Evolutionary conservation across 2,329 filamentous ascomycete genomes (phyloP), one percentile per base, ranked within the genome.

Genomic region (Fusarium guadeloupense): DNA sequence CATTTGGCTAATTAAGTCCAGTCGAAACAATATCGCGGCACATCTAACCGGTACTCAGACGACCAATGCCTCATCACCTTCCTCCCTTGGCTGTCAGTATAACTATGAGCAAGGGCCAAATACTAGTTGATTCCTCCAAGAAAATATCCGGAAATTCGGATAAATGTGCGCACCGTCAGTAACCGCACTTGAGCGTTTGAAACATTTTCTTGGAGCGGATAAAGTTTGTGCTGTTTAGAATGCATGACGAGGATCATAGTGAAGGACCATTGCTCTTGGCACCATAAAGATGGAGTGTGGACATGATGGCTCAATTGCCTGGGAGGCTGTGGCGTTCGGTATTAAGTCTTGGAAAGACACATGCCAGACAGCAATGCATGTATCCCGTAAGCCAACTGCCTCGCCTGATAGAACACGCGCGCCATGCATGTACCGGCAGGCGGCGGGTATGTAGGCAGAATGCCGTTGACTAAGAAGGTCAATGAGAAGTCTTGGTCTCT

Each of bases 361-460:
- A 63, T 66, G 62, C 62, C 66, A 56, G 51, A 64, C 44, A 59
- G 34, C 45, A 54, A 43, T 34, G 48, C 53, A 26, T 54, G 37
- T 23, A 45, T 49, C 37, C 60, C 55, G 43, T 59, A 46, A 43
- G 16, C 35, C 42, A 49, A 49, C 44, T 59, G 46, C 45, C 59
- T 64, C 65, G 37, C 40, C 53, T 46, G 46, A 57, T 60, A 52
- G 49, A 54, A 55, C 52, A 51, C 52, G 52, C 48, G 44, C 42
- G 45, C 54, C 46, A 59, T 59, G 53, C 60, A 69, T 67, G 62
- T 69, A 45, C 62, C 67, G 67, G 65, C 67, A 68, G 67, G 67
- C 63, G 64, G 59, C 43, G 52, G 59, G 56, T 50, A 54, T 37
- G 48, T 54, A 41, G 44, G 56, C 40, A 69, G 58, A 59, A 44